A percentile compares a stretch with the other conserved stretches of the same genome.
These are phyloP conservation scores for Fusarium torreyae DNA, from an alignment of 2,329 filamentous ascomycete species.

Conservation along the genomic window DNA sequence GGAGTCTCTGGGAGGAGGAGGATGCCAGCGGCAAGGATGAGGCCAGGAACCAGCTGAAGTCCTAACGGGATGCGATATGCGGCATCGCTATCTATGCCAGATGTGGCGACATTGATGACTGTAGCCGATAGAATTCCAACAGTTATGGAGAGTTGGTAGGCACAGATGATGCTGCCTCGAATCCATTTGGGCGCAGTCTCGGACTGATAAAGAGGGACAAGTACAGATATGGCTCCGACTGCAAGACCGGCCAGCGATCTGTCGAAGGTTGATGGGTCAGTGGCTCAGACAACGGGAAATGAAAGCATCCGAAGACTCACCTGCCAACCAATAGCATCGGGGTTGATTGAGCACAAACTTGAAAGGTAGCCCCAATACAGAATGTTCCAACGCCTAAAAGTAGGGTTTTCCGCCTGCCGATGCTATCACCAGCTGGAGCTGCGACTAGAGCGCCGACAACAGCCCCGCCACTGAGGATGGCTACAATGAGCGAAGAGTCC, in stretches of 20 bases:
- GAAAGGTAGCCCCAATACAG: slow-evolving; percentile 79
- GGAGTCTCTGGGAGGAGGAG: slow-evolving; percentile 83
- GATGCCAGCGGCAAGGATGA: slow-evolving; percentile 78
- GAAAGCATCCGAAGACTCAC: slow-evolving; percentile 59
- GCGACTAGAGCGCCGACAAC: slow-evolving; percentile 80
- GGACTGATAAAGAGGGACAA: slow-evolving; percentile 85
- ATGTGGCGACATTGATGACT: slow-evolving; percentile 78
- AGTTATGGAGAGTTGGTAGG: slow-evolving; percentile 84
- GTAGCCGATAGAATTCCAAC: slow-evolving; percentile 77
- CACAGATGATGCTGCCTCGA: slow-evolving; percentile 80
- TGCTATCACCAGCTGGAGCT: slow-evolving; percentile 77
- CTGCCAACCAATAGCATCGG: slow-evolving; percentile 74
- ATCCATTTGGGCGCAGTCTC: slow-evolving; percentile 90
- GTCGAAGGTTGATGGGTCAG: slow-evolving; percentile 19
- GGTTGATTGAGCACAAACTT: slow-evolving; percentile 74
- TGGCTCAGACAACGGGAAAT: not conserved
- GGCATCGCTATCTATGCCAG: slow-evolving; percentile 67
- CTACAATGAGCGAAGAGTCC: slow-evolving; percentile 81
- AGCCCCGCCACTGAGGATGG: slow-evolving; percentile 86
- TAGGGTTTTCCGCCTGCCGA: slow-evolving; percentile 79
- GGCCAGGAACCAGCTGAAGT: slow-evolving; percentile 82
- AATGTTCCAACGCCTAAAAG: slow-evolving; percentile 77
- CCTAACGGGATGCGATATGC: slow-evolving; percentile 84
- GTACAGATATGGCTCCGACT: slow-evolving; percentile 79
- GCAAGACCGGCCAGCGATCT: slow-evolving; percentile 80